phyloP scores from a whole-genome alignment of 805 yeast genomes.

The Kluyveromyces siamensis region DNA sequence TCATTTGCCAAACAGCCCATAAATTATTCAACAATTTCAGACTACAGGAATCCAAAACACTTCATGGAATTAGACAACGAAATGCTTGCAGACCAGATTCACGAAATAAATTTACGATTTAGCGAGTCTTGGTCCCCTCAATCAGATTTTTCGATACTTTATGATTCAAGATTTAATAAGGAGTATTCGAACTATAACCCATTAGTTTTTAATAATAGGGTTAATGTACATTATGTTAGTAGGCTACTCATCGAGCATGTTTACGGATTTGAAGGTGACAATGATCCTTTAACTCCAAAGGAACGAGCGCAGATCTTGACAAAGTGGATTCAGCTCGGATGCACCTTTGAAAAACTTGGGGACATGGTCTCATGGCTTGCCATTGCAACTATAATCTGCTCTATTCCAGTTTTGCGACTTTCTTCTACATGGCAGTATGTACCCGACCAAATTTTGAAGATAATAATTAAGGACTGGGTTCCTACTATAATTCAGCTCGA shows the following conservation, averaged over 20 bases:
- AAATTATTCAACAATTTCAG: conserved; percentile 10
- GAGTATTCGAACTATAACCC: conserved; percentile 49
- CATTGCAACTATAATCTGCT: conserved; percentile 72
- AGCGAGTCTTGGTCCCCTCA: conserved; percentile 70
- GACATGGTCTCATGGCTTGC: conserved; percentile 95
- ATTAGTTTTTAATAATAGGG: conserved; percentile 56
- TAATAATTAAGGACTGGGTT: conserved; percentile 77
- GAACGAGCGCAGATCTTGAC: conserved; percentile 57
- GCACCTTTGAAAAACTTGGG: conserved; percentile 65
- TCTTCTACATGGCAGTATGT: conserved; percentile 68
- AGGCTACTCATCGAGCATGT: conserved; percentile 61
- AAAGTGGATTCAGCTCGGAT: conserved; percentile 83
- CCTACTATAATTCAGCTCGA: conserved; percentile 87
- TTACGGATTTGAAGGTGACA: conserved; percentile 34
- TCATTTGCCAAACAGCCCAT: conserved; percentile 12
- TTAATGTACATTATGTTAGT: conserved; percentile 71
- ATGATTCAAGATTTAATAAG: conserved; percentile 33
- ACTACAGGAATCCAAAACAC: conserved; percentile 29
- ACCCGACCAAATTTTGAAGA: conserved; percentile 45
- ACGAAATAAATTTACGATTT: conserved; percentile 57
- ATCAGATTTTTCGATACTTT: conserved; percentile 65
- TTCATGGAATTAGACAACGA: conserved; percentile 49
- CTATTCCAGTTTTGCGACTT: conserved; percentile 72
- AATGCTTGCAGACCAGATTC: conserved; percentile 53
- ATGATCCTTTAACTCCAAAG: conserved; percentile 11